A percentile compares a stretch with the other conserved stretches of the same genome.
phyloP scores from a whole-genome alignment of 768 basidiomycete species.

The Daedalea quercina region DNA sequence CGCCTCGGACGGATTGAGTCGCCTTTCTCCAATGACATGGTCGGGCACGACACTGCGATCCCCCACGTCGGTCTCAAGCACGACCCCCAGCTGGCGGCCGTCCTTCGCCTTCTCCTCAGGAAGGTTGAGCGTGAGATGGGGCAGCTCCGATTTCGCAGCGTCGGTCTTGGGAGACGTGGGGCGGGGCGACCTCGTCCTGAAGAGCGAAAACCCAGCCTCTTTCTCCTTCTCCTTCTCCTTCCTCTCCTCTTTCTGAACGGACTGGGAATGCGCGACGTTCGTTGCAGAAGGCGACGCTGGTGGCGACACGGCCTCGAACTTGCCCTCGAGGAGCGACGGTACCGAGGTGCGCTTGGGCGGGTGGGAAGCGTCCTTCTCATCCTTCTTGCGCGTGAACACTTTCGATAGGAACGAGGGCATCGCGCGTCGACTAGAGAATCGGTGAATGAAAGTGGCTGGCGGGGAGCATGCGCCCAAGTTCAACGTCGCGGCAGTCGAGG shows the following conservation, averaged over 20 bases:
- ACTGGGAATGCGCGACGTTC: conserved; percentile 21
- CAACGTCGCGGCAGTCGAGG: neutral
- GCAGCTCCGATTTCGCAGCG: conserved; percentile 32
- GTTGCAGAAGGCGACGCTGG: conserved; percentile 29
- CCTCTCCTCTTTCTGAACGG: conserved; percentile 26
- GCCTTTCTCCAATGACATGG: conserved; percentile 46
- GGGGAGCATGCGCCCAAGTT: conserved; percentile 1
- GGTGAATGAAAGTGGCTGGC: neutral
- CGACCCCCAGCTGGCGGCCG: conserved; percentile 43
- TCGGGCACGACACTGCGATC: conserved; percentile 42
- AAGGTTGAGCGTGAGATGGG: conserved; percentile 59
- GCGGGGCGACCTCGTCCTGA: conserved; percentile 40
- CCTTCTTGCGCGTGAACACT: conserved; percentile 72
- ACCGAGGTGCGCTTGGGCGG: conserved; percentile 28
- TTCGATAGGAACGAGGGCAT: conserved; percentile 72
- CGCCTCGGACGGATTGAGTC: conserved; percentile 56
- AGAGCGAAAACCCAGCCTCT: conserved; percentile 37
- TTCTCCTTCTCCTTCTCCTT: conserved; percentile 31
- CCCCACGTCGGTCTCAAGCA: conserved; percentile 56
- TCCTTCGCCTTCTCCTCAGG: conserved; percentile 43
- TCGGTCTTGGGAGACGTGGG: conserved; percentile 26
- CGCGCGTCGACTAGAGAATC: neutral
- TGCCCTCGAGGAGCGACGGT: conserved; percentile 57
- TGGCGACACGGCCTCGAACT: conserved; percentile 65
- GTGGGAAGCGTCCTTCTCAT: conserved; percentile 37